Conservation (phyloP, 2,329 filamentous ascomycete genomes). For the Epichloe baconii region DNA sequence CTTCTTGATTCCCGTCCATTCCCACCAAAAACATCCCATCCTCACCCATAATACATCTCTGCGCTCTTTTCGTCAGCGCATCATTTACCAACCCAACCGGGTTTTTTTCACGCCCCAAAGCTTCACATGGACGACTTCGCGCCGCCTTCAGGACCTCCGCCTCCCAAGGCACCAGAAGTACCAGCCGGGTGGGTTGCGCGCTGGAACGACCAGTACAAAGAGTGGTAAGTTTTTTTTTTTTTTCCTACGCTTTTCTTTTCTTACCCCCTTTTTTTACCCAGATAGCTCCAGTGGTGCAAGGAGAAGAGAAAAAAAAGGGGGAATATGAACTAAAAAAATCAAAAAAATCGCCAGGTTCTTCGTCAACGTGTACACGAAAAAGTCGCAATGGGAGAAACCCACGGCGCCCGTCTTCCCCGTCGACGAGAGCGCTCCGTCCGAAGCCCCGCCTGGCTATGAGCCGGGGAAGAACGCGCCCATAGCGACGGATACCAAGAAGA, state of each 20-base stretch:
- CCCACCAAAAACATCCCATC: too few species aligned
- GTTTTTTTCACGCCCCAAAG: not conserved
- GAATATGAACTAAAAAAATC: not conserved
- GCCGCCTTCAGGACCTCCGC: slow-evolving; percentile 40
- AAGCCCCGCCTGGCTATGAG: slow-evolving; percentile 56
- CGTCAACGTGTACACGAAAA: slow-evolving; percentile 76
- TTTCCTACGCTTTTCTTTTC: slow-evolving; percentile 6
- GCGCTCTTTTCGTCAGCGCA: too few species aligned
- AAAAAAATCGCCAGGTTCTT: slow-evolving; percentile 58
- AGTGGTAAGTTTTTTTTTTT: slow-evolving; percentile 43
- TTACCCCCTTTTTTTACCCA: not conserved
- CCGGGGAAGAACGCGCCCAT: slow-evolving; percentile 23
- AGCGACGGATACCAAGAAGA: slow-evolving; percentile 48
- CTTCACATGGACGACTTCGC: slow-evolving; percentile 38
- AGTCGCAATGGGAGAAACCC: slow-evolving; percentile 83
- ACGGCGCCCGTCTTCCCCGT: slow-evolving; percentile 51
- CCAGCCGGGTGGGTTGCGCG: slow-evolving; percentile 64
- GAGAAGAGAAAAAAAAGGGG: too few species aligned
- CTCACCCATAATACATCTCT: too few species aligned
- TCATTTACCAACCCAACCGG: too few species aligned
- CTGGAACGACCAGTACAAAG: slow-evolving; percentile 78
- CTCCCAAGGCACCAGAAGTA: slow-evolving; percentile 49
- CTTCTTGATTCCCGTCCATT: too few species aligned
- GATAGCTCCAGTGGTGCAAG: not conserved
- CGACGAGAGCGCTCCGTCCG: slow-evolving; percentile 32